Evolutionary conservation across 192 early-diverging fungal genomes (phyloP).

Genomic region (Coemansia pectinata): DNA sequence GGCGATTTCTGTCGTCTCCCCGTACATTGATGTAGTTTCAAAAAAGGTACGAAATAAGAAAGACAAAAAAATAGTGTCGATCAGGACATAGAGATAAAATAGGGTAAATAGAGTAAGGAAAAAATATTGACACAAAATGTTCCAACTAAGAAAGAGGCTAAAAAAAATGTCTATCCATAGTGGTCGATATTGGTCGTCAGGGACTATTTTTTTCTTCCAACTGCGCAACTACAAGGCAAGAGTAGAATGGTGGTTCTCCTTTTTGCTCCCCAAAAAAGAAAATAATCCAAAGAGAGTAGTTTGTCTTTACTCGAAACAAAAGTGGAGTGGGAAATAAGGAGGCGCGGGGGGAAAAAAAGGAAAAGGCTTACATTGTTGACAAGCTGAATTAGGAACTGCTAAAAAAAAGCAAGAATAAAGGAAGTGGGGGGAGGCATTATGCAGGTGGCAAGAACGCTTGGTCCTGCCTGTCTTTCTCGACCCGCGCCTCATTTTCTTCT

Average conservation of each 20-base stretch:
- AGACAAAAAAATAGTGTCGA: background rate
- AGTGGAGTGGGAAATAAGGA: background rate
- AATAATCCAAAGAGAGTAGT: background rate
- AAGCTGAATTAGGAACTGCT: background rate
- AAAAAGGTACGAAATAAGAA: slow-evolving; percentile 3
- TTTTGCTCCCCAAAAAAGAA: background rate
- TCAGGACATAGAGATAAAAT: background rate
- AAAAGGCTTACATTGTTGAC: background rate
- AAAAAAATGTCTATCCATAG: background rate
- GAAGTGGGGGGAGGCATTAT: background rate
- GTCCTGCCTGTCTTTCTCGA: background rate
- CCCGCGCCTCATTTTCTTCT: slow-evolving; percentile 1
- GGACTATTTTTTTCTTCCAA: background rate
- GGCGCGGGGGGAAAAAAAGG: background rate
- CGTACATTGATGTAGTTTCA: background rate
- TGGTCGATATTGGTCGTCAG: background rate
- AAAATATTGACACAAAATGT: background rate
- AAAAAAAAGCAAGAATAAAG: background rate
- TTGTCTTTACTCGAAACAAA: background rate
- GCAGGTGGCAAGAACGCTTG: background rate
- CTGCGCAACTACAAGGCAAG: background rate
- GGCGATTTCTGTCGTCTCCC: slow-evolving; percentile 7
- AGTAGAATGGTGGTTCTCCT: background rate
- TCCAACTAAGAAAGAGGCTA: background rate
- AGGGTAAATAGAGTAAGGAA: background rate